Base-by-base conservation (phyloP, 2,329 filamentous ascomycete genomes). In the Penicillium corylophilum region DNA sequence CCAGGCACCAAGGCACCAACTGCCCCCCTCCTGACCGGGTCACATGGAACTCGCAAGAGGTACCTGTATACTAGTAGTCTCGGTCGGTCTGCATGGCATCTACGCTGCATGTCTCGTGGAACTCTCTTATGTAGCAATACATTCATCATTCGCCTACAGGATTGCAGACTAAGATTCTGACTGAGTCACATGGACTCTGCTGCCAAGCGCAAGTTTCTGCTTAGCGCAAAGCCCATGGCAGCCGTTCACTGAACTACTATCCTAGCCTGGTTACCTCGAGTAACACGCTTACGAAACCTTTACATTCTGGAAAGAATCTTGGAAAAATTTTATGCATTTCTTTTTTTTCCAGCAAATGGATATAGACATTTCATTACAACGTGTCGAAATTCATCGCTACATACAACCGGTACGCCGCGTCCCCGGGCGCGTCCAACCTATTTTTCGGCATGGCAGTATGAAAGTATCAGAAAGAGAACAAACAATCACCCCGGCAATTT, bases 321-420 rank as follows among this genome's bases (percentile, higher is more conserved):
- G 16, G 35, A 20, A 38, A 35, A 20, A 13, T 2, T 38, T 38
- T 16, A 33, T 33, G 29, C 29, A 33, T 33, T 38, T 18, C 5
- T 31, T 20, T 22, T 38, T 20, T 36, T 36, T 40, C 52, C 35
- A 36, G 20, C 18, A 50, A 41, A 50, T 33, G 50, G 38, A 48
- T 58, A 56, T 56, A 49, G 55, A 61, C 55, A 60, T 58, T 53
- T 61, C 59, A 60, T 61, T 61, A 61, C 50, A 60, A 55, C 52
- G 55, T 62, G 50, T 60, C 59, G 56, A 51, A 49, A 61, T 56
- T 61, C 55, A 61, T 61, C 57, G 56, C 57, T 55, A 61, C 61
- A 63, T 63, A 63, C 61, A 61, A 58, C 58, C 60, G 24, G 52
- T 55, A 59, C 60, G 55, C 52, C 55, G 44, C 60, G 35, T 59